Conservation (phyloP, 805 yeast species). For the Hyphopichia homilentoma region DNA sequence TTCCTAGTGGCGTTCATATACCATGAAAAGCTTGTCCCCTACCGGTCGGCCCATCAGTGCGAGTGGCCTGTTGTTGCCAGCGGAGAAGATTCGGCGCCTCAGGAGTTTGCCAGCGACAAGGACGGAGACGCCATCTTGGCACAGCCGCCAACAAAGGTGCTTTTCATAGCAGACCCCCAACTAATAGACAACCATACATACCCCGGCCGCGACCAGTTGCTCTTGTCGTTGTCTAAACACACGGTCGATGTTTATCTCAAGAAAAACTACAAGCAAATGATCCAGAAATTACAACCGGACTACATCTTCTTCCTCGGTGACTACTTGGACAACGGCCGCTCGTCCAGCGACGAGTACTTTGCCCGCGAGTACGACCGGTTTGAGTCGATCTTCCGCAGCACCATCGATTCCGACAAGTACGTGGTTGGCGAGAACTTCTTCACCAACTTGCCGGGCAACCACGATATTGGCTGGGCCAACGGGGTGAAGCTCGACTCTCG, state of each 20-base stretch:
- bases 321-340: conserved; percentile 40
- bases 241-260: conserved; percentile 38
- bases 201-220: conserved; percentile 31
- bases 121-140: conserved; percentile 5
- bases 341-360: conserved; percentile 28
- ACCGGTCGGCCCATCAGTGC: conserved; percentile 22
- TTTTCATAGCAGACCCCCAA: conserved; percentile 43
- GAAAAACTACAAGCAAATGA: conserved; percentile 33
- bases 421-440: conserved; percentile 23
- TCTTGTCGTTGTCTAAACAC: conserved; percentile 34
- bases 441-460: conserved; percentile 74
- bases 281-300: conserved; percentile 29
- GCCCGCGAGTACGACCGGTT: conserved; percentile 26
- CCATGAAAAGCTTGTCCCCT: conserved; percentile 32
- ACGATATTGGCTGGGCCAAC: conserved; percentile 92
- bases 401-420: conserved; percentile 12
- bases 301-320: conserved; percentile 40
- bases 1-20: conserved; percentile 30
- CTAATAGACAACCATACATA: conserved; percentile 43
- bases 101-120: conserved; percentile 4
- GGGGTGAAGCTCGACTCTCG: conserved; percentile 43
- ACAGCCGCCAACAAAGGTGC: conserved; percentile 18
- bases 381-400: conserved; percentile 23
- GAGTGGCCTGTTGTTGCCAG: conserved; percentile 23
- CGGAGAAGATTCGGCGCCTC: neutral